Base-by-base conservation (phyloP, 345 rosid species). In the Mallotus nudiflorus region DNA sequence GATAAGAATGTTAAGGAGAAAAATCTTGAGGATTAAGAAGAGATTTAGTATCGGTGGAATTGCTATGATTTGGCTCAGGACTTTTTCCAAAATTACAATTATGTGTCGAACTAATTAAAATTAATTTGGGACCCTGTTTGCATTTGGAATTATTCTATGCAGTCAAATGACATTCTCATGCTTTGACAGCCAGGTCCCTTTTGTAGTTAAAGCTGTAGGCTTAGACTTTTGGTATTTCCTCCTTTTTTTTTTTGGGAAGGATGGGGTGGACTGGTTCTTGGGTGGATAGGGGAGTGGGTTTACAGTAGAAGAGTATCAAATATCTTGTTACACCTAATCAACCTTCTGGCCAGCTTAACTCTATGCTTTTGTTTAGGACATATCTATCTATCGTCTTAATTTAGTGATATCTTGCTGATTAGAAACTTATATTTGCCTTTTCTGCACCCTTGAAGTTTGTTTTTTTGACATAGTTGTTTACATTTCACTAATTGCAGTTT, bases 401-500 rank as follows among this genome's bases (percentile, higher is more conserved):
- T 6, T 66, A 15, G 13, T 44, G 49, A 27, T 52, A n/a, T 66
- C 67, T 45, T 27, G 16, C 28, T 13, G 19, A 20, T 13, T 49
- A 35, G 16, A 24, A 68, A 24, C 6, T 35, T 39, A 12, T 14
- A 27, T 42, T 37, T 28, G 20, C 27, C 18, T 53, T 6, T 25
- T 69, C 16, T 44, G 0, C 18, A 24, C 42, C 46, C 20, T 42
- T 12, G 8, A 33, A 8, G 19, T 50, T 53, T 69, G 11, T n/a
- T 16, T 74, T n/a, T 27, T 52, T 64, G 42, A 48, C 37, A 15
- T 15, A 61, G 9, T 77, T 44, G 25, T 70, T 31, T 66, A 3
- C 5, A n/a, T 75, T 39, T 78, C 25, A 24, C 27, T 49, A 19
- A 24, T 48, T 77, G 79, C 91, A 88, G 96, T 61, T 76, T 59